phyloP scores from a whole-genome alignment of 768 basidiomycete genomes.

The Pleurotus eryngii region DNA sequence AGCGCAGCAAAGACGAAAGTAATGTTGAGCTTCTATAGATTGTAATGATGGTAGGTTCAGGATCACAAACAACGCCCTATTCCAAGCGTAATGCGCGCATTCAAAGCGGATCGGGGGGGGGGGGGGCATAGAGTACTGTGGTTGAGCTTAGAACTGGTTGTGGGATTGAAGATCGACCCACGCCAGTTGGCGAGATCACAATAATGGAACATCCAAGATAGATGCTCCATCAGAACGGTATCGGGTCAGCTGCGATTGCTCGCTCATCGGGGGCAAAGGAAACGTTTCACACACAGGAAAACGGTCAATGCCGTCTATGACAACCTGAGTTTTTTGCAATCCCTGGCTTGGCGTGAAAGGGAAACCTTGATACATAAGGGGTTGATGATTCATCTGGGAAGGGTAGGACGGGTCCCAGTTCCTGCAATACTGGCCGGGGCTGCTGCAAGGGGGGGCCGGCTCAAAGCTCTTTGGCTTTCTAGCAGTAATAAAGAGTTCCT shows the following conservation, averaged over 20 bases:
- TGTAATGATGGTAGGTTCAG: constrained; percentile 43
- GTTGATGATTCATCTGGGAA: constrained; percentile 42
- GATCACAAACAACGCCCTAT: constrained; percentile 47
- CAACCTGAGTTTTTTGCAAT: constrained; percentile 28
- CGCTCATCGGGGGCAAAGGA: constrained; percentile 39
- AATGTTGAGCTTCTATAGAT: constrained; percentile 51
- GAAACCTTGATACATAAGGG: constrained; percentile 40
- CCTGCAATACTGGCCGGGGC: constrained; percentile 23
- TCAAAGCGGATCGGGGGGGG: no score
- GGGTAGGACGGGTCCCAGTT: constrained; percentile 42
- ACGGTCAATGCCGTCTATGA: no score
- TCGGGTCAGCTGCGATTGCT: constrained; percentile 40
- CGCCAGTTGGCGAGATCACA: constrained; percentile 39
- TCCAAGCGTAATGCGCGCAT: constrained; percentile 44
- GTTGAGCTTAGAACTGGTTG: constrained; percentile 39
- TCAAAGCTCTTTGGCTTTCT: constrained; percentile 26
- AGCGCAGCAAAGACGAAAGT: constrained; percentile 44
- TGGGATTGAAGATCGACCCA: constrained; percentile 44
- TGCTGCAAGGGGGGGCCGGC: constrained; percentile 9
- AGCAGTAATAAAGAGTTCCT: not conserved
- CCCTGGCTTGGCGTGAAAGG: constrained; percentile 40
- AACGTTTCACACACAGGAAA: no score
- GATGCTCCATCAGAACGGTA: constrained; percentile 43
- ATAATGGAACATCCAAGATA: constrained; percentile 50
- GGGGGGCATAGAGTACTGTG: no score